Evolutionary conservation across 148 eudicot species (phyloP), one percentile per base, ranked within the genome.

Genomic region (Diospyros lotus): DNA sequence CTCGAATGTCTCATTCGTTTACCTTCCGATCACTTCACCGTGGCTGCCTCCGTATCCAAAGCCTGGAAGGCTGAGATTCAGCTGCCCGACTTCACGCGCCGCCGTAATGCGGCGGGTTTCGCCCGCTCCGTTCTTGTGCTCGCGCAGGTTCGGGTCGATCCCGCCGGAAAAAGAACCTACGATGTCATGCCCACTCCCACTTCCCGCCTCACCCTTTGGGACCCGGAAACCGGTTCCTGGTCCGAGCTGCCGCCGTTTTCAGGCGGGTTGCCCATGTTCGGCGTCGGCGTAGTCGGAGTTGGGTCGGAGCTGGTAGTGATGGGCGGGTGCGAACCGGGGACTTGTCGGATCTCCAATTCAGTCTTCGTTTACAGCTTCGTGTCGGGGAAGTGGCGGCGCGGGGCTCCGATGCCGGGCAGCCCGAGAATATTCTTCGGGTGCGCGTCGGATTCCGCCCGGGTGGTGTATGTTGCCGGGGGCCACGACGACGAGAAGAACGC

Each of bases 241-340:
- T 64, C 81, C 0, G 85, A 83, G 62, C 64, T 95, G 38, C 89
- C 92, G 9, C 74, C 73, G 3, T 56, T 75, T 54, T 67, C 83
- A 1, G 75, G 82, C 1, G 96, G 96, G 69, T 63, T 95, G 58
- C 98, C 96, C 9, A 60, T 92, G 84, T 87, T 92, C 50, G 84
- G 90, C 41, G 94, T 28, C 28, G 28, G 88, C 73, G 71, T 92
- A 2, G 89, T 82, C 0, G 88, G 89, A 0, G 86, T 82, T 9
- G 91, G 94, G 74, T 72, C 80, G 71, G 85, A 83, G 53, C 82
- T 94, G 40, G 86, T 92, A 38, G 89, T 92, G 50, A 74, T 94
- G 13, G 97, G 98, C 43, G 98, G 98, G 81, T 89, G 88, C 80
- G 86, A 89, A 84, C 96, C 93, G 43, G 80, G 60, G 4, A 87